phyloP scores from a whole-genome alignment of 192 early-diverging fungal genomes.

The Coemansia sp. region DNA sequence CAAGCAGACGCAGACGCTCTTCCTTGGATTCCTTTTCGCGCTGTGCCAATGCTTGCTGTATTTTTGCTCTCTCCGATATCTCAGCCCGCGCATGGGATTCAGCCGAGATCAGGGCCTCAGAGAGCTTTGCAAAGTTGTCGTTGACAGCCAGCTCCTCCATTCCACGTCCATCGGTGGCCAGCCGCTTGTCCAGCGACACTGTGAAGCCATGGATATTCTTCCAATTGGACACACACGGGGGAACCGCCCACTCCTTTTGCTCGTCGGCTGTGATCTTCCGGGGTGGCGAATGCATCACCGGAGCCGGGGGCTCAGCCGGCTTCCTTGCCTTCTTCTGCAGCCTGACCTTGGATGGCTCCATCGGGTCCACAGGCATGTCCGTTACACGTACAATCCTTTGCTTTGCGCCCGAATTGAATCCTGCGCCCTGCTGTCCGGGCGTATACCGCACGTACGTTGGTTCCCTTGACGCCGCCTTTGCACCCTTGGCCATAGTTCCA shows the following conservation, averaged over 20 bases:
- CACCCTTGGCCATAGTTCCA: constrained; percentile 39
- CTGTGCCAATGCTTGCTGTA: constrained; percentile 88
- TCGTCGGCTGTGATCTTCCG: constrained; percentile 95
- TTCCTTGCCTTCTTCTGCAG: constrained; percentile 87
- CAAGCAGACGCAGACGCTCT: constrained; percentile 81
- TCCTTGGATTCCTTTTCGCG: constrained; percentile 96
- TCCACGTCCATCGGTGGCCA: constrained; percentile 96
- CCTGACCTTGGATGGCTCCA: constrained; percentile 93
- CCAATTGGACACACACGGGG: constrained; percentile 99
- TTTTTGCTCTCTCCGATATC: constrained; percentile 86
- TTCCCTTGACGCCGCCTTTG: constrained; percentile 65
- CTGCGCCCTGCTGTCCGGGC: constrained; percentile 72
- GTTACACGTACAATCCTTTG: constrained; percentile 95
- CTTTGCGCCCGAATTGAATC: constrained; percentile 71
- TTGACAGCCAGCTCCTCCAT: constrained; percentile 84
- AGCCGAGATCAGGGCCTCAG: constrained; percentile 91
- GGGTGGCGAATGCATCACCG: constrained; percentile 97
- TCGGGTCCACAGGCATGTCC: constrained; percentile 93
- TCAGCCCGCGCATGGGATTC: constrained; percentile 94
- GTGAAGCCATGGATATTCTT: constrained; percentile 99
- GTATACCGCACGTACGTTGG: constrained; percentile 92
- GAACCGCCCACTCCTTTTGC: constrained; percentile 96
- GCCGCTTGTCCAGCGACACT: constrained; percentile 96
- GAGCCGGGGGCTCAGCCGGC: constrained; percentile 92
- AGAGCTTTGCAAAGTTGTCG: constrained; percentile 95